Evolutionary conservation across 1,139 yeast genomes (phyloP).

Genomic region (Lodderomyces orthopsilosis): DNA sequence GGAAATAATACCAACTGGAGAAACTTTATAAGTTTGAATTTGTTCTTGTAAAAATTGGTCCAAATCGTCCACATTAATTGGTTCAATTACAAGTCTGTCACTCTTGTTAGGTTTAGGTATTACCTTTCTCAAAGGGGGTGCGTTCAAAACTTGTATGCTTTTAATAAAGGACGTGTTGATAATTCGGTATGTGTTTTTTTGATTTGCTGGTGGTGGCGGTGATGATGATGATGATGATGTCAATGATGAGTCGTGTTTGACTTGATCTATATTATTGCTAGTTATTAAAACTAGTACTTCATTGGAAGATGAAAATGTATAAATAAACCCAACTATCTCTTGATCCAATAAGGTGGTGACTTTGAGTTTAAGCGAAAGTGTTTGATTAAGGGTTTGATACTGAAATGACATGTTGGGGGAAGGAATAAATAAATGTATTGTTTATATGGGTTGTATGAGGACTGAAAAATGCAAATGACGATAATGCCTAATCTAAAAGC

Average conservation of each 20-base stretch:
- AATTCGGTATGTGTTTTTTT: slow-evolving; percentile 42
- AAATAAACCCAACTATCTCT: slow-evolving; percentile 56
- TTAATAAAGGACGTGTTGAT: slow-evolving; percentile 61
- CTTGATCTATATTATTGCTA: slow-evolving; percentile 20
- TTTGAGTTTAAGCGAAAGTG: slow-evolving; percentile 46
- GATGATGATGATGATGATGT: neutral
- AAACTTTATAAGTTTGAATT: slow-evolving; percentile 12
- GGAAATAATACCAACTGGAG: neutral
- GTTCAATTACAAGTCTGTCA: slow-evolving; percentile 7
- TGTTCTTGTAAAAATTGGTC: slow-evolving; percentile 17
- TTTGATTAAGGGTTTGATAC: slow-evolving; percentile 14
- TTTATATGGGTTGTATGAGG: neutral
- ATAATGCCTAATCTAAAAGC: too few species aligned
- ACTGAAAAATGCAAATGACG: neutral
- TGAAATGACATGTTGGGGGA: slow-evolving; percentile 9
- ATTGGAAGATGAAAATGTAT: slow-evolving; percentile 47
- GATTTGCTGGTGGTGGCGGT: neutral
- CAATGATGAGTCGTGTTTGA: neutral
- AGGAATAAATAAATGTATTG: neutral
- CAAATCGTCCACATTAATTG: slow-evolving; percentile 18
- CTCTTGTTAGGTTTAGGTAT: slow-evolving; percentile 2
- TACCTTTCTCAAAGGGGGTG: slow-evolving; percentile 20
- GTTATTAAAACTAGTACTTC: slow-evolving; percentile 21
- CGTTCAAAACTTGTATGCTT: slow-evolving; percentile 42
- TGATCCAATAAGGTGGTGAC: slow-evolving; percentile 60